phyloP scores from a whole-genome alignment of 345 rosid genomes.

The Schrenkiella parvula region DNA sequence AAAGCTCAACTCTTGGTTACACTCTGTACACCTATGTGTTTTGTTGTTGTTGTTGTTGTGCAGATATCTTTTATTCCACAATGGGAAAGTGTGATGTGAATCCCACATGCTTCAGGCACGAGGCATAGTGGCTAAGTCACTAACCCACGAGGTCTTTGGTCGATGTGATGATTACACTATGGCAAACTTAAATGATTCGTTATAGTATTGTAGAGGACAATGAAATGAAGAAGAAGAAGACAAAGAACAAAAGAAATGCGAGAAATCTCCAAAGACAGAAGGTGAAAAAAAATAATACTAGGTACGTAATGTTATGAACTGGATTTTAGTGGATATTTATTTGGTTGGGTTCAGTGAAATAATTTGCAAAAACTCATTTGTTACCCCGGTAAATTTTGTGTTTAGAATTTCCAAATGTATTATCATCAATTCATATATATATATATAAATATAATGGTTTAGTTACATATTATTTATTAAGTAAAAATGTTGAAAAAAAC shows the following conservation, averaged over 20 bases:
- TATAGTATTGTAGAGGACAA: not conserved
- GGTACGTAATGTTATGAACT: not conserved
- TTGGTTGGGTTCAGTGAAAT: too few relatives aligned
- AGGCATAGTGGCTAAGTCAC: constrained; percentile 22
- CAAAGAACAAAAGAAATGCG: not conserved
- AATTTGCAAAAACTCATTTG: too few relatives aligned
- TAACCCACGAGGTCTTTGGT: constrained; percentile 19
- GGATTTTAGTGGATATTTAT: not conserved
- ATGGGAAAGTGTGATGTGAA: constrained; percentile 5
- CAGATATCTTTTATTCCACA: not conserved
- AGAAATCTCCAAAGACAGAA: not conserved
- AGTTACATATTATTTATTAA: too few relatives aligned
- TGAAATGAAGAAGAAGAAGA: not conserved
- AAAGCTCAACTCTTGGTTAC: not conserved
- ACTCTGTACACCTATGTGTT: not conserved
- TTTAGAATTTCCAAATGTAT: too few relatives aligned
- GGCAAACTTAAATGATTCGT: constrained; percentile 9
- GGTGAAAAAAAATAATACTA: not conserved
- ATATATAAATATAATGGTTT: too few relatives aligned
- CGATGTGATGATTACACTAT: constrained; percentile 9
- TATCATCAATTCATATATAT: too few relatives aligned
- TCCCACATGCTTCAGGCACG: constrained; percentile 1
- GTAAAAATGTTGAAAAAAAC: too few relatives aligned
- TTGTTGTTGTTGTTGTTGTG: not conserved
- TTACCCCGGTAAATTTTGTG: too few relatives aligned